phyloP scores from a whole-genome alignment of 352 stramenopile genomes.

The Aphanomyces astaci region DNA sequence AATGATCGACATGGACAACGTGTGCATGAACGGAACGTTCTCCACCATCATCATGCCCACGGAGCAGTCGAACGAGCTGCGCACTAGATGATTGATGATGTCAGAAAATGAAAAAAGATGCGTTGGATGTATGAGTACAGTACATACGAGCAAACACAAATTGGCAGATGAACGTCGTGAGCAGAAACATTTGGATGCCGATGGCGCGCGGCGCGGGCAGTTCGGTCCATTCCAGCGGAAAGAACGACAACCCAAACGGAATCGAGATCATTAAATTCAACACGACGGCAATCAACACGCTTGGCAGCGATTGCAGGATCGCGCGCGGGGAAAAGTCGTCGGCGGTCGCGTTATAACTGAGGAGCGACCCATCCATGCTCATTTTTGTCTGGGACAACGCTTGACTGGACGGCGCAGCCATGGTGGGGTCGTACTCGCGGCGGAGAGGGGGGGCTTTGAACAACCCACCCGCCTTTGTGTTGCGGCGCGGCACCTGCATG shows the following conservation, averaged over 20 bases:
- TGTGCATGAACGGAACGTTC: conserved; percentile 94
- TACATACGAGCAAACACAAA: conserved; percentile 57
- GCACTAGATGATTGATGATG: not conserved
- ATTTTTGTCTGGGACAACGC: conserved; percentile 23
- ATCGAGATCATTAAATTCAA: conserved; percentile 86
- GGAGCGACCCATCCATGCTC: conserved; percentile 29
- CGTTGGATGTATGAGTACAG: not conserved
- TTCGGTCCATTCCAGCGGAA: conserved; percentile 67
- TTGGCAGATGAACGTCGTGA: conserved; percentile 71
- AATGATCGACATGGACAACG: conserved; percentile 80
- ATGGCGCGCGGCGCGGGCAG: conserved; percentile 66
- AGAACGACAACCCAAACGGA: conserved; percentile 78
- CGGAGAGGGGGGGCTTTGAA: conserved; percentile 64
- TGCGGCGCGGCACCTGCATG: not conserved
- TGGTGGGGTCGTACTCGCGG: conserved; percentile 37
- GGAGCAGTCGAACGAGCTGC: conserved; percentile 60
- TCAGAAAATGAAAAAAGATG: too few species aligned
- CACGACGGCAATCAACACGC: conserved; percentile 58
- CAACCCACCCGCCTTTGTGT: conserved; percentile 24
- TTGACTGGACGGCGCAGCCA: conserved; percentile 5
- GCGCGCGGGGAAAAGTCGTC: conserved; percentile 16
- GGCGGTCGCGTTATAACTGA: not conserved
- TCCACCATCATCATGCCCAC: conserved; percentile 93
- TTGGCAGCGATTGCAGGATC: conserved; percentile 30
- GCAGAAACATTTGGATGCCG: conserved; percentile 77